A percentile compares a stretch with the other conserved stretches of the same genome.
Evolutionary conservation across 2,329 filamentous ascomycete genomes (phyloP).

Genomic region (Colletotrichum camelliae): DNA sequence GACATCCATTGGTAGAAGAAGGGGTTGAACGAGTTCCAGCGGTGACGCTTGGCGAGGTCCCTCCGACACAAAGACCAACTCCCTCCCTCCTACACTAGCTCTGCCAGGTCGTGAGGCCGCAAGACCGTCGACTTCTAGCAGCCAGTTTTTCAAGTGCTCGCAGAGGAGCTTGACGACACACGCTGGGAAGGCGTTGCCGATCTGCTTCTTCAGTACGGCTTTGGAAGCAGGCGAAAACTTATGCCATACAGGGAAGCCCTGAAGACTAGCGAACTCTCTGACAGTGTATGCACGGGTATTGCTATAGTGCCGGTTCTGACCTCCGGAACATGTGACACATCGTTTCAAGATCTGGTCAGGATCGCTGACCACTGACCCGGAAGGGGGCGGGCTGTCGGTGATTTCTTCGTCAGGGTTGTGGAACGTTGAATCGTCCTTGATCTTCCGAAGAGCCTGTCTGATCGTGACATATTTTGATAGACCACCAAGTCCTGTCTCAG

Average conservation of each 20-base stretch:
- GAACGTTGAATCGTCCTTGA: constrained; percentile 35
- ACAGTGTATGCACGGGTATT: constrained; percentile 68
- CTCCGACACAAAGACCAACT: constrained; percentile 10
- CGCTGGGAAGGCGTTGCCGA: constrained; percentile 82
- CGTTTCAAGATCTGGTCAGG: constrained; percentile 51
- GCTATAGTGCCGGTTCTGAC: constrained; percentile 68
- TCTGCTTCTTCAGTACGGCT: constrained; percentile 60
- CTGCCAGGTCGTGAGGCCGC: background rate
- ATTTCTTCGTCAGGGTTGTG: constrained; percentile 39
- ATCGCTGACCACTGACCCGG: constrained; percentile 38
- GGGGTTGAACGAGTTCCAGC: background rate
- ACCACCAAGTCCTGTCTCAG: constrained; percentile 35
- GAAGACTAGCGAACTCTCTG: constrained; percentile 71
- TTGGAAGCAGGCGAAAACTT: constrained; percentile 52
- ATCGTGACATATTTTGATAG: constrained; percentile 50
- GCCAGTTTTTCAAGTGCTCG: constrained; percentile 50
- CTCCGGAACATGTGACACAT: constrained; percentile 70
- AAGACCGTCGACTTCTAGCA: constrained; percentile 48
- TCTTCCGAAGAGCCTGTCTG: constrained; percentile 41
- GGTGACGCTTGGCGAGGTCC: background rate
- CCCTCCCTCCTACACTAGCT: background rate
- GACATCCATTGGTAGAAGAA: background rate
- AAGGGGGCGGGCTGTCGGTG: constrained; percentile 31
- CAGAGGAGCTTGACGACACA: constrained; percentile 56
- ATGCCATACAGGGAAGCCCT: constrained; percentile 71